Evolutionary conservation across 1,284 basidiomycete genomes (phyloP), one percentile per base, ranked within the genome.

Genomic region (Bondarzewia mesenterica): DNA sequence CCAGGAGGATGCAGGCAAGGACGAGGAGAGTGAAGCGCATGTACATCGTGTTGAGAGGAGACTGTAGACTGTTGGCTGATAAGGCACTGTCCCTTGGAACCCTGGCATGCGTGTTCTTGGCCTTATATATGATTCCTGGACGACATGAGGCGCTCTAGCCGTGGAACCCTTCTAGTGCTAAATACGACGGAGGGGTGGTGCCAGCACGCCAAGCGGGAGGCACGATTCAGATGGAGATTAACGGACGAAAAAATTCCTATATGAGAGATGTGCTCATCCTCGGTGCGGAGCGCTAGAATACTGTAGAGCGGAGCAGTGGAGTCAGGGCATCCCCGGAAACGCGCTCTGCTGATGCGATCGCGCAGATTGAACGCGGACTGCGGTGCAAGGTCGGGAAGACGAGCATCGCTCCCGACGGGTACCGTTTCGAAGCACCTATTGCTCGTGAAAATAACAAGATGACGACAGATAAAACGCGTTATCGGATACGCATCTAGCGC

Each of bases 1-100:
- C 47, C 26, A 61, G 47, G 43, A 63, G 36, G 29, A 61, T 26
- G 36, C 57, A 46, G 51, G 57, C 37, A 21, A 64, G 39, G 27
- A 56, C 32, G 8, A 61, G 39, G 50, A 62, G 44, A 12, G 29
- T 12, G 42, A 49, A 41, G 44, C 52, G 53, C 22, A 54, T 54
- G 35, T 48, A 51, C 54, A 60, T 58, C 48, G 52, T 55, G 32
- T 14, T 39, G 29, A 32, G 29, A 12, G 29, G 6, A 32, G 29
- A 32, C n/a, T 10, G 29, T 12, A 10, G 29, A n/a, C 12, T 5
- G 29, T 32, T 32, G 29, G n/a, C 12, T n/a, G 29, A 32, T 12
- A n/a, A n/a, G 10, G 29, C n/a, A 4, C n/a, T 10, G 29, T 32
- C 29, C 12, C 29, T n/a, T 32, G n/a, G 5, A 38, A 26, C 25